These are phyloP conservation scores for Schwanniomyces vanrijiae DNA, from an alignment of 805 yeast species.

Conservation along the genomic window DNA sequence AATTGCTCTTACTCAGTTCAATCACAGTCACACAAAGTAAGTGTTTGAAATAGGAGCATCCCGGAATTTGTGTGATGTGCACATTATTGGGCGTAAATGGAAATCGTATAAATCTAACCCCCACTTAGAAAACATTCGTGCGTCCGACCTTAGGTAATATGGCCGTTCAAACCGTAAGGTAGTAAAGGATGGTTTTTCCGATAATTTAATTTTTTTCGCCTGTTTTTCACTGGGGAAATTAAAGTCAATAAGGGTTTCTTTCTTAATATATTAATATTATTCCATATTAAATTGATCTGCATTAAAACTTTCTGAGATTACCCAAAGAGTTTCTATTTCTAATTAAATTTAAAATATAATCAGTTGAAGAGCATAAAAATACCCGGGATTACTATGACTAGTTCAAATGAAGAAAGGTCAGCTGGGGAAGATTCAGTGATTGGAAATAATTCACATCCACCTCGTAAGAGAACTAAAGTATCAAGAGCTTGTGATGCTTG, in stretches of 20 bases:
- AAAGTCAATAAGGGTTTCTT: background rate
- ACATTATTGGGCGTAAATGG: background rate
- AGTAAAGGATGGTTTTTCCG: conserved; percentile 1
- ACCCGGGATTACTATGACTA: conserved; percentile 1
- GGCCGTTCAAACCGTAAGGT: background rate
- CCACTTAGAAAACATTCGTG: conserved; percentile 1
- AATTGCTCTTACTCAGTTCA: too few species aligned
- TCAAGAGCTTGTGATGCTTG: conserved; percentile 84
- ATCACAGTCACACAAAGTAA: background rate
- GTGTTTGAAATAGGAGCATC: background rate
- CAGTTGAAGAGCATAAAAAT: background rate
- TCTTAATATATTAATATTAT: background rate
- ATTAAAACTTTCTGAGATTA: background rate
- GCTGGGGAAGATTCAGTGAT: conserved; percentile 1
- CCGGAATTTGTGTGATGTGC: background rate
- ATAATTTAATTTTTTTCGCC: background rate
- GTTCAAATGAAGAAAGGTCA: conserved; percentile 4
- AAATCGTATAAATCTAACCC: conserved; percentile 1
- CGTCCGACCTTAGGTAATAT: background rate
- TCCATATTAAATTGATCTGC: background rate
- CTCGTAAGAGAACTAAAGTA: conserved; percentile 67
- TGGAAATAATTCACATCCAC: conserved; percentile 8
- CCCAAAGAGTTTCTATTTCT: background rate
- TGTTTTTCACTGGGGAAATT: background rate
- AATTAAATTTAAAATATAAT: background rate